Conservation (phyloP, 2,329 filamentous ascomycete genomes). For the Grosmannia huntii region DNA sequence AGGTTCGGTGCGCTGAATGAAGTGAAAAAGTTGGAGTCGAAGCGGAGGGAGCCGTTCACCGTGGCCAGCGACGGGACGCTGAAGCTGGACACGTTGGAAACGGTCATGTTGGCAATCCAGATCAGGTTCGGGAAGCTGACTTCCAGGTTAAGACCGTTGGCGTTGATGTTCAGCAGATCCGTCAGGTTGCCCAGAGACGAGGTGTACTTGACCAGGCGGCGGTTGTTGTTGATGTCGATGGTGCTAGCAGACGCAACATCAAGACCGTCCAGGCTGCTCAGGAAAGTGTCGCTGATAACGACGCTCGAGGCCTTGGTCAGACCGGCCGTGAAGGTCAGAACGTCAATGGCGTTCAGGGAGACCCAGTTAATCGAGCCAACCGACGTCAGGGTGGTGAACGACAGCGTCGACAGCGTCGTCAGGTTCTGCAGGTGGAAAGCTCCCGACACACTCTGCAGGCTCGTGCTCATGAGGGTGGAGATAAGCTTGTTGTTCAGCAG, state of each 20-base stretch:
- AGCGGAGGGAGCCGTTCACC: conserved; percentile 69
- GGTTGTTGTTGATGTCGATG: conserved; percentile 87
- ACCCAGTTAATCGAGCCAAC: conserved; percentile 59
- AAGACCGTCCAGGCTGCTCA: conserved; percentile 68
- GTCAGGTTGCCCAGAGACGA: conserved; percentile 69
- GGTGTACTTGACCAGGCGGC: conserved; percentile 59
- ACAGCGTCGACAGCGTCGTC: conserved; percentile 54
- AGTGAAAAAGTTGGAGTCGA: conserved; percentile 66
- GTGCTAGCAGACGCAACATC: conserved; percentile 59
- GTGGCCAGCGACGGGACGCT: conserved; percentile 56
- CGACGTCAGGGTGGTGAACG: conserved; percentile 49
- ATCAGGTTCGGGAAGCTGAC: conserved; percentile 67
- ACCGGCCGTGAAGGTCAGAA: conserved; percentile 31
- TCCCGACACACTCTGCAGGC: conserved; percentile 53
- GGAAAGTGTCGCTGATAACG: conserved; percentile 73
- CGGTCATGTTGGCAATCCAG: conserved; percentile 67
- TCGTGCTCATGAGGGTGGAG: conserved; percentile 46
- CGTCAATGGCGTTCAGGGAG: conserved; percentile 51
- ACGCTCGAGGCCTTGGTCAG: conserved; percentile 58
- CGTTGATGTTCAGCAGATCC: conserved; percentile 56
- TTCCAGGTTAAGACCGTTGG: conserved; percentile 63
- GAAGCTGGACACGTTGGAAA: conserved; percentile 68
- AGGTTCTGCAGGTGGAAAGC: conserved; percentile 57
- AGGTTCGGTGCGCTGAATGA: conserved; percentile 55
- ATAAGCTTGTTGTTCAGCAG: conserved; percentile 48